Evolutionary conservation across 768 basidiomycete species (phyloP).

Genomic region (Pleurotus platypus): DNA sequence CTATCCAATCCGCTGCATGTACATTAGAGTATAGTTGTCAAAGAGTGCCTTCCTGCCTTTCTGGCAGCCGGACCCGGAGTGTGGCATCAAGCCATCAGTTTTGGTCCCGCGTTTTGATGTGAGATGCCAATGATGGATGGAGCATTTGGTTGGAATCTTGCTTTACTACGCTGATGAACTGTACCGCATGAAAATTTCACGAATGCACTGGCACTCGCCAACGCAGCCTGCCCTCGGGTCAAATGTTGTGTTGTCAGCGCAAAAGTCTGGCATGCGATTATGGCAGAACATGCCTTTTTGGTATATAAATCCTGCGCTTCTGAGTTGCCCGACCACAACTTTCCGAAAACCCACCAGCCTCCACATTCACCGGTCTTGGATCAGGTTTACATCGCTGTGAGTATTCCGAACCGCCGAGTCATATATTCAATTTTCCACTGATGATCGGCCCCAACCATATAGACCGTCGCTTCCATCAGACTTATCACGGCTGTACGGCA

Average conservation of each 20-base stretch:
- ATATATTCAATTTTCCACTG: neutral
- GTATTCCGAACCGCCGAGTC: neutral
- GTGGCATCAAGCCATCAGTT: too few relatives aligned
- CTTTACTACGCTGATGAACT: conserved; percentile 1
- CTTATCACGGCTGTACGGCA: neutral
- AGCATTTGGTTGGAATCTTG: neutral
- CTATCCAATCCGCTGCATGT: too few relatives aligned
- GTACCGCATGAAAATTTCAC: too few relatives aligned
- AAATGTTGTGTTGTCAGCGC: neutral
- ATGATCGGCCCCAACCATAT: neutral
- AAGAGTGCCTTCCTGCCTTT: too few relatives aligned
- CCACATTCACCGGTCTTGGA: neutral
- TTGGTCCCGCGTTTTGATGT: too few relatives aligned
- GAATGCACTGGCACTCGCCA: too few relatives aligned
- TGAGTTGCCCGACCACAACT: neutral
- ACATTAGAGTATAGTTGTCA: too few relatives aligned
- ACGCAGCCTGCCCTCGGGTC: neutral
- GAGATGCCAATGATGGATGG: too few relatives aligned
- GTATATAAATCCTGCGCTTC: neutral
- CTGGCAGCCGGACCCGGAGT: too few relatives aligned
- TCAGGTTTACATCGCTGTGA: neutral
- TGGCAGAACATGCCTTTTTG: neutral
- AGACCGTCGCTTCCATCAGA: neutral
- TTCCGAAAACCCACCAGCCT: neutral
- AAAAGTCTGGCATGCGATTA: neutral